phyloP scores from a whole-genome alignment of 2,329 filamentous ascomycete genomes.

The Aspergillus sergii region DNA sequence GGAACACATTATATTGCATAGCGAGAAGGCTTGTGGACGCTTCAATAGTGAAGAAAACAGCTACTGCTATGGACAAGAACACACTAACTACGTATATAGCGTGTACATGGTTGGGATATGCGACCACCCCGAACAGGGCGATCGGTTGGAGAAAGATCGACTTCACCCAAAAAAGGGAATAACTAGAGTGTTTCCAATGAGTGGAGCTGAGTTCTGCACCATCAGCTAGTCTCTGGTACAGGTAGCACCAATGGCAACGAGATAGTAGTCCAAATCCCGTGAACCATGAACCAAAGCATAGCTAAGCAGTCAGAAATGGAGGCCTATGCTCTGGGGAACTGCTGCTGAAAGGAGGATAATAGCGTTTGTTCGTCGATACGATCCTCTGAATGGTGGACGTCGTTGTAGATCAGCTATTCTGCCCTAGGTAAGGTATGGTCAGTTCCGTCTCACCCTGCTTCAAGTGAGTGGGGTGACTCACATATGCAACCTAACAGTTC shows the following conservation, averaged over 20 bases:
- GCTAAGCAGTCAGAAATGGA: not conserved
- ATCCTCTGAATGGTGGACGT: not conserved
- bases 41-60: not conserved
- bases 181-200: not conserved
- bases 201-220: not conserved
- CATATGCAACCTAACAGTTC: not conserved
- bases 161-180: not conserved
- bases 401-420: not conserved
- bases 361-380: not conserved
- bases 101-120: not conserved
- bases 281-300: not conserved
- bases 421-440: not conserved
- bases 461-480: not conserved
- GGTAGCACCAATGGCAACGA: not conserved
- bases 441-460: not conserved
- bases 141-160: not conserved
- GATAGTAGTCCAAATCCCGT: not conserved
- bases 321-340: not conserved
- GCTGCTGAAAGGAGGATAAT: not conserved
- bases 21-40: too few species aligned
- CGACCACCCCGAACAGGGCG: not conserved
- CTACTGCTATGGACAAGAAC: not conserved
- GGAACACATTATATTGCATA: not conserved
- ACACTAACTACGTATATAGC: not conserved
- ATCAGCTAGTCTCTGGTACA: not conserved